Evolutionary conservation across 345 rosid species (phyloP).

Genomic region (Nasturtium officinale): DNA sequence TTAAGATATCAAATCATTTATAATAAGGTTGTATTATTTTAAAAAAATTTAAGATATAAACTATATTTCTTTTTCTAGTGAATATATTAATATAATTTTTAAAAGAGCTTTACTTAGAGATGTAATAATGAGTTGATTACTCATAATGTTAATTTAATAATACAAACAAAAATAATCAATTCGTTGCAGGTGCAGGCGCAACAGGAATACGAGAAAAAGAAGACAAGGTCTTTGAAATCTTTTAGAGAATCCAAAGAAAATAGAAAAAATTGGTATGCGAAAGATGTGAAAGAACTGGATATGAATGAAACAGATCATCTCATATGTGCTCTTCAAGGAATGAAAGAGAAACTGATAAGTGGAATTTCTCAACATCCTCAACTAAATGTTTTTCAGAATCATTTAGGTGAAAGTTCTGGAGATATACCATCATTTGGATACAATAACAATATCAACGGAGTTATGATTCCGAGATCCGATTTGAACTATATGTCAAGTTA

Average conservation of each 20-base stretch:
- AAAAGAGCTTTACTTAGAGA: too few relatives aligned
- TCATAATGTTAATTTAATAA: neutral
- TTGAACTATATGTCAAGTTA: too few relatives aligned
- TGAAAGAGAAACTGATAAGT: constrained; percentile 41
- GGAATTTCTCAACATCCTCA: too few relatives aligned
- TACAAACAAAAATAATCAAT: neutral
- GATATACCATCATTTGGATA: too few relatives aligned
- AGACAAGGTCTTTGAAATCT: constrained; percentile 39
- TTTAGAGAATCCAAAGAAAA: constrained; percentile 28
- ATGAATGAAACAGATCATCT: constrained; percentile 43
- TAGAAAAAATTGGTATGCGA: constrained; percentile 52
- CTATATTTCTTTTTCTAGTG: neutral
- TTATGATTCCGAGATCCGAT: too few relatives aligned
- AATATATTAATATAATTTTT: neutral
- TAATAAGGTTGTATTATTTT: neutral
- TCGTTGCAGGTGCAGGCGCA: neutral
- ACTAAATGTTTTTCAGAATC: too few relatives aligned
- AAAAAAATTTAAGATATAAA: neutral
- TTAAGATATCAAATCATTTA: neutral
- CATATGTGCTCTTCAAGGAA: constrained; percentile 37
- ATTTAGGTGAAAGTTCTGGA: too few relatives aligned
- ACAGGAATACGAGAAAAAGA: constrained; percentile 47
- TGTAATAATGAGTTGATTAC: neutral
- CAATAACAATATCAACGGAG: too few relatives aligned
- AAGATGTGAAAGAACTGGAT: constrained; percentile 47